Evolutionary conservation across 768 basidiomycete species (phyloP).

Genomic region (Mrakia gelida): DNA sequence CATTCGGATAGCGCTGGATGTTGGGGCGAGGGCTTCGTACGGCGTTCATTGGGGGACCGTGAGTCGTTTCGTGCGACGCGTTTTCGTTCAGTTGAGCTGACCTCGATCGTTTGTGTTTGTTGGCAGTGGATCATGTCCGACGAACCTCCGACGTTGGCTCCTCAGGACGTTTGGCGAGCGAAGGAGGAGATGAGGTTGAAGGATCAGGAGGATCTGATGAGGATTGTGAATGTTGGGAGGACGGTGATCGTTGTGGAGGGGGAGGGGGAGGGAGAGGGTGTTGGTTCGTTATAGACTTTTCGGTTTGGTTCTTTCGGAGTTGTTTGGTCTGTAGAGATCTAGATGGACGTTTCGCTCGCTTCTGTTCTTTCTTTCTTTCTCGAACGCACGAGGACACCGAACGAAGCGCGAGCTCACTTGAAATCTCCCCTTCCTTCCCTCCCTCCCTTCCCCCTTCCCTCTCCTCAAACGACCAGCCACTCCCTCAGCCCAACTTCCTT

Average conservation of each 20-base stretch:
- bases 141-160: slow-evolving; percentile 34
- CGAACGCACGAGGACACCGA: neutral
- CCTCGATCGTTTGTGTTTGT: neutral
- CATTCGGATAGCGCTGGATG: slow-evolving; percentile 39
- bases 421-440: neutral
- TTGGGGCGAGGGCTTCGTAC: slow-evolving; percentile 38
- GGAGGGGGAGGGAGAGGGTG: neutral
- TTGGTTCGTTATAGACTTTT: neutral
- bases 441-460: neutral
- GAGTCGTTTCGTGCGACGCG: neutral
- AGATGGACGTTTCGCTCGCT: neutral
- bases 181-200: slow-evolving; percentile 24
- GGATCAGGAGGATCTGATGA: slow-evolving; percentile 22
- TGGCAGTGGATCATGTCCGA: slow-evolving; percentile 35
- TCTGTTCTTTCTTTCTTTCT: neutral
- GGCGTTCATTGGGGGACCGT: slow-evolving; percentile 44
- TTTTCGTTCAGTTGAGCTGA: no score
- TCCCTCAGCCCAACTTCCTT: neutral
- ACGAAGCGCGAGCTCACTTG: neutral
- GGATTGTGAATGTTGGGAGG: slow-evolving; percentile 25
- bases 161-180: slow-evolving; percentile 33
- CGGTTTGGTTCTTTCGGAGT: neutral
- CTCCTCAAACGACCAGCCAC: neutral
- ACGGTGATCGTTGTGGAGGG: neutral
- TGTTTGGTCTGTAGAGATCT: neutral